Percentiles rank a stretch among this genome's conserved stretches.
These are phyloP conservation scores for Hemileccinum rubropunctum DNA, from an alignment of 768 basidiomycete genomes.

Conservation along the genomic window DNA sequence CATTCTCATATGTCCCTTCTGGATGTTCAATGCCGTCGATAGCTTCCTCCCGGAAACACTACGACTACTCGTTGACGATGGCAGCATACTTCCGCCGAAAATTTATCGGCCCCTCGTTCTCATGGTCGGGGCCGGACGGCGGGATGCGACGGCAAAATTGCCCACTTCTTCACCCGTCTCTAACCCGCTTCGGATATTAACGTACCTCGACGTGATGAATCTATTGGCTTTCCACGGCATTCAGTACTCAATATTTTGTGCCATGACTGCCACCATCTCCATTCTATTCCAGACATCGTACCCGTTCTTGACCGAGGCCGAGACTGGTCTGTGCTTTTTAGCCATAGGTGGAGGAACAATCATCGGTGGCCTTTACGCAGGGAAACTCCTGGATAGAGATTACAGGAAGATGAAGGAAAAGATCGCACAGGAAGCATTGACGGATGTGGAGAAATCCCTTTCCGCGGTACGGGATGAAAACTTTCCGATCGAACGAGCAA, in stretches of 20 bases:
- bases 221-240: constrained; percentile 54
- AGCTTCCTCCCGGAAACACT: constrained; percentile 26
- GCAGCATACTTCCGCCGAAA: constrained; percentile 26
- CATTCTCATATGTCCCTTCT: neutral
- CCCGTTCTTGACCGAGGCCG: constrained; percentile 44
- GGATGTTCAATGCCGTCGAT: neutral
- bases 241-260: constrained; percentile 50
- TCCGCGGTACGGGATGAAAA: constrained; percentile 28
- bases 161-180: constrained; percentile 23
- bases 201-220: constrained; percentile 36
- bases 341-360: constrained; percentile 72
- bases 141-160: neutral
- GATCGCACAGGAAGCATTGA: constrained; percentile 8
- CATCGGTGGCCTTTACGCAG: constrained; percentile 55
- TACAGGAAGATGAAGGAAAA: constrained; percentile 43
- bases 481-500: constrained; percentile 63
- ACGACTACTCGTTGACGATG: constrained; percentile 27
- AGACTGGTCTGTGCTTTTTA: constrained; percentile 75
- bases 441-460: constrained; percentile 21
- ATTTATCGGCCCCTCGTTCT: constrained; percentile 29
- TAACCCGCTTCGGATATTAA: constrained; percentile 39
- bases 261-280: constrained; percentile 43
- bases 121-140: constrained; percentile 23
- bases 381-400: constrained; percentile 64
- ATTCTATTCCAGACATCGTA: constrained; percentile 51